phyloP scores from a whole-genome alignment of 1,284 basidiomycete genomes.

The Megacollybia platyphylla region DNA sequence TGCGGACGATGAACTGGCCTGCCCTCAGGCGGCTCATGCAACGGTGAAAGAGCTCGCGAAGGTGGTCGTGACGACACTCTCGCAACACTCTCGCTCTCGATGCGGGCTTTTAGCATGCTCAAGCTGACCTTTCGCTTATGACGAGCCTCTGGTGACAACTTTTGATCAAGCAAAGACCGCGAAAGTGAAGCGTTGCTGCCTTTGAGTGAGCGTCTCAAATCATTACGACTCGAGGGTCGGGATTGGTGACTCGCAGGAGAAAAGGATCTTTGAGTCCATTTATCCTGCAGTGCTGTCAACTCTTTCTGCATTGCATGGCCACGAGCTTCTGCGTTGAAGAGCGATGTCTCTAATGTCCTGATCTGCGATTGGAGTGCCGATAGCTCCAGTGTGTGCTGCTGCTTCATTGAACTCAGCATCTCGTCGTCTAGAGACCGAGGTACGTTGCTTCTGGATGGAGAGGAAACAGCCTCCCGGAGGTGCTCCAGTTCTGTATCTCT shows the following conservation, averaged over 20 bases:
- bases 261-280: conserved; percentile 25
- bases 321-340: conserved; percentile 62
- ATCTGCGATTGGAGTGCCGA: conserved; percentile 69
- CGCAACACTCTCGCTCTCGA: conserved; percentile 59
- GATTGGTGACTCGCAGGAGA: conserved; percentile 25
- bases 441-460: conserved; percentile 18
- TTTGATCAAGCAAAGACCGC: conserved; percentile 47
- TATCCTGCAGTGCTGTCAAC: conserved; percentile 33
- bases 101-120: conserved; percentile 80
- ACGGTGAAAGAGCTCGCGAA: conserved; percentile 42
- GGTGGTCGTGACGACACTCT: conserved; percentile 16
- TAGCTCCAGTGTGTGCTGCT: conserved; percentile 68
- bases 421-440: conserved; percentile 53
- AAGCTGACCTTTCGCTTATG: conserved; percentile 81
- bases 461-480: conserved; percentile 28
- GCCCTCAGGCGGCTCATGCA: conserved; percentile 12
- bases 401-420: conserved; percentile 51
- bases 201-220: conserved; percentile 35
- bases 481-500: conserved; percentile 56
- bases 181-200: conserved; percentile 28
- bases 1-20: conserved; percentile 33
- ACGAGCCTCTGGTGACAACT: conserved; percentile 60
- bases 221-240: conserved; percentile 37
- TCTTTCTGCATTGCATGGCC: conserved; percentile 66
- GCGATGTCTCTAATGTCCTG: conserved; percentile 55